These are phyloP conservation scores for Podaxis sp. DNA, from an alignment of 768 basidiomycete species.

Conservation along the genomic window DNA sequence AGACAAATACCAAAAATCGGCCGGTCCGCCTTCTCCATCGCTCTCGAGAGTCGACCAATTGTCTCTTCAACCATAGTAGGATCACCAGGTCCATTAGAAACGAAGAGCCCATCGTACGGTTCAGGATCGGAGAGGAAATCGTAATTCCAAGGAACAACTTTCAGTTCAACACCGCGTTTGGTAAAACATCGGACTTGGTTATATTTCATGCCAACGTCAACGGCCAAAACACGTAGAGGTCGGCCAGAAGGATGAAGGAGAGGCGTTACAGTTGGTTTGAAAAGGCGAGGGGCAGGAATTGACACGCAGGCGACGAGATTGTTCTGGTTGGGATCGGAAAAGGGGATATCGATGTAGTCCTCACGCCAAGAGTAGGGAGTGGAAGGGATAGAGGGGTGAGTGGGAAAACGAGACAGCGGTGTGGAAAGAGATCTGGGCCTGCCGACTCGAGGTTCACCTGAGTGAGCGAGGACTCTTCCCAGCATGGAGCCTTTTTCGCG, in stretches of 20 bases:
- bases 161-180: conserved; percentile 88
- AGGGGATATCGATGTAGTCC: conserved; percentile 78
- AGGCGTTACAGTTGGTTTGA: conserved; percentile 52
- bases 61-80: conserved; percentile 80
- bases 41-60: conserved; percentile 58
- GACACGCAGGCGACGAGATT: conserved; percentile 94
- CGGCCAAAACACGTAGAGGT: conserved; percentile 75
- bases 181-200: conserved; percentile 98
- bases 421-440: conserved; percentile 27
- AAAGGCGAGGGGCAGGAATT: conserved; percentile 59
- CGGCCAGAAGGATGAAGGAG: conserved; percentile 76
- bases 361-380: conserved; percentile 67
- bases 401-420: conserved; percentile 16
- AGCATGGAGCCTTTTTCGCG: conserved; percentile 93
- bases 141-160: conserved; percentile 97
- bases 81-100: conserved; percentile 98
- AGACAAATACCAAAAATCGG: conserved; percentile 99
- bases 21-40: conserved; percentile 66
- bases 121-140: conserved; percentile 78
- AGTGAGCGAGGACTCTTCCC: conserved; percentile 73
- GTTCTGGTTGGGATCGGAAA: conserved; percentile 80
- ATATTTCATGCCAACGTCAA: conserved; percentile 99
- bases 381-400: conserved; percentile 49
- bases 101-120: conserved; percentile 90
- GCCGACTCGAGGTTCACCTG: conserved; percentile 37